Evolutionary conservation across 2,329 filamentous ascomycete genomes (phyloP).

Genomic region (Aspergillus caelatus): DNA sequence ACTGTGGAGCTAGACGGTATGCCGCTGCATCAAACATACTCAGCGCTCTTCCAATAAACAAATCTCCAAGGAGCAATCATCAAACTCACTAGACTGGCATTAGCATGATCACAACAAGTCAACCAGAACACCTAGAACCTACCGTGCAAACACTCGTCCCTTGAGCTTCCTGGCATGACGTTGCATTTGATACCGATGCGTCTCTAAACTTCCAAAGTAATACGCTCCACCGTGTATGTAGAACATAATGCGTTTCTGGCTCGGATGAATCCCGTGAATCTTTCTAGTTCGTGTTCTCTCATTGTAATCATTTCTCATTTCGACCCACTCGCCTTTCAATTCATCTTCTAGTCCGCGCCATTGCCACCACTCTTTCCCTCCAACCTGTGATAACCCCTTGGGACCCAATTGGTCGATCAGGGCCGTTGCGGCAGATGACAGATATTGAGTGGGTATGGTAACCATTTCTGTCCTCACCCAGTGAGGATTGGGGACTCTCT

Average conservation of each 20-base stretch:
- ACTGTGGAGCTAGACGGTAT: slow-evolving; percentile 89
- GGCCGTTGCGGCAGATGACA: slow-evolving; percentile 67
- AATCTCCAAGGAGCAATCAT: background rate
- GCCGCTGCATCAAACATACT: slow-evolving; percentile 48
- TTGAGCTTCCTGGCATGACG: slow-evolving; percentile 92
- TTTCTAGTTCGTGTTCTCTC: slow-evolving; percentile 62
- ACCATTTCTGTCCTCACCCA: slow-evolving; percentile 82
- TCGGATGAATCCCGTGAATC: slow-evolving; percentile 48
- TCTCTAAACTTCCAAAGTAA: slow-evolving; percentile 93
- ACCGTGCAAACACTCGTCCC: slow-evolving; percentile 79
- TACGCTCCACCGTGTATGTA: slow-evolving; percentile 95
- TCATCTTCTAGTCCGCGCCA: slow-evolving; percentile 71
- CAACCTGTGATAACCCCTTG: slow-evolving; percentile 73
- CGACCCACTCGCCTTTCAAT: slow-evolving; percentile 89
- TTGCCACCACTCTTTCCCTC: slow-evolving; percentile 86
- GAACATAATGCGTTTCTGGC: slow-evolving; percentile 77
- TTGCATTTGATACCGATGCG: slow-evolving; percentile 98
- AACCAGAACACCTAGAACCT: slow-evolving; percentile 19
- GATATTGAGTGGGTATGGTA: slow-evolving; percentile 64
- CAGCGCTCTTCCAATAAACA: slow-evolving; percentile 10
- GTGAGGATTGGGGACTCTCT: slow-evolving; percentile 86
- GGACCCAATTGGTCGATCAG: slow-evolving; percentile 76
- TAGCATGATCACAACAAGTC: slow-evolving; percentile 16
- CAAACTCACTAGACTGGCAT: slow-evolving; percentile 26
- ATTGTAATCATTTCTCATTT: slow-evolving; percentile 83